A percentile compares a stretch with the other conserved stretches of the same genome.
phyloP scores from a whole-genome alignment of 75 land plant species.

The Cunninghamia lanceolata region DNA sequence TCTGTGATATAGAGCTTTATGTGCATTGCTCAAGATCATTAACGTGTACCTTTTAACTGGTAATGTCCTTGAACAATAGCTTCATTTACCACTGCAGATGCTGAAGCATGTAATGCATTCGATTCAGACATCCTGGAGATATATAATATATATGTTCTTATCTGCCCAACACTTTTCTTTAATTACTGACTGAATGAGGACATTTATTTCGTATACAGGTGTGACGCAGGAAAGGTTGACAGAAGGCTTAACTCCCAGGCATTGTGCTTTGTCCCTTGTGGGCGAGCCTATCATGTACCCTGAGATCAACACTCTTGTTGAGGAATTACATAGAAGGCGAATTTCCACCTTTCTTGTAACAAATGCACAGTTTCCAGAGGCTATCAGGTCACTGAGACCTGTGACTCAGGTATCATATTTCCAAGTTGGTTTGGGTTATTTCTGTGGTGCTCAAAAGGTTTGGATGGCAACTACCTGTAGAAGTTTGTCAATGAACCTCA shows the following conservation, averaged over 20 bases:
- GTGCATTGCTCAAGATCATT: neutral
- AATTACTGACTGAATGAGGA: neutral
- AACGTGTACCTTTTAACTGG: neutral
- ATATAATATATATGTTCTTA: neutral
- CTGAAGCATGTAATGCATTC: neutral
- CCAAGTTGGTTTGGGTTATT: neutral
- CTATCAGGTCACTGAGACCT: slow-evolving; percentile 63
- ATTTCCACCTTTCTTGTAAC: slow-evolving; percentile 96
- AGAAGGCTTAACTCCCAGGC: slow-evolving; percentile 87
- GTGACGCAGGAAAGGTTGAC: slow-evolving; percentile 72
- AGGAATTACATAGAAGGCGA: slow-evolving; percentile 75
- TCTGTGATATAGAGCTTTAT: neutral
- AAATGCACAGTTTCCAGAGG: slow-evolving; percentile 98
- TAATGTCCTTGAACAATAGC: neutral
- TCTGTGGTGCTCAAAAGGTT: neutral
- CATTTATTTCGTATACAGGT: slow-evolving; percentile 33
- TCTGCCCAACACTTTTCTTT: neutral
- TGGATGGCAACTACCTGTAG: neutral
- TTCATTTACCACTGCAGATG: neutral
- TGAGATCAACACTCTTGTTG: slow-evolving; percentile 82
- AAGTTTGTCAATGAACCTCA: neutral
- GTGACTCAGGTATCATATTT: slow-evolving; percentile 75
- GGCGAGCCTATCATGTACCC: slow-evolving; percentile 99
- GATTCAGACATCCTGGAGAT: neutral
- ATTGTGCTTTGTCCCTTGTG: slow-evolving; percentile 95